phyloP scores from a whole-genome alignment of 2,329 filamentous ascomycete genomes.

The Reticulascus tulasneorum region DNA sequence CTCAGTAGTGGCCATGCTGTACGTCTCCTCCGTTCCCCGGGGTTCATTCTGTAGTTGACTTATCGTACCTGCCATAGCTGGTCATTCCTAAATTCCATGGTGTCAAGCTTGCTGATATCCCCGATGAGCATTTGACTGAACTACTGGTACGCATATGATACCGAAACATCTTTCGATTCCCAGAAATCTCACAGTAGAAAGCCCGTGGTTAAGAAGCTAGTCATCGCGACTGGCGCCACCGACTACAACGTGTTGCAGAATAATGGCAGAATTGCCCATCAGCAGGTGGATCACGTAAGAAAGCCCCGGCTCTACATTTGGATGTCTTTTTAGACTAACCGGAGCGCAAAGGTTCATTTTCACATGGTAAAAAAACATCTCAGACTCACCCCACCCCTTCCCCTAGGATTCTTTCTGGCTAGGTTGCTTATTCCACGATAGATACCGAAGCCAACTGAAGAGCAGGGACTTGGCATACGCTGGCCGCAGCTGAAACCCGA shows the following conservation, averaged over 20 bases:
- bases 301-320: too few relatives aligned
- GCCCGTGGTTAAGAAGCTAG: slow-evolving; percentile 85
- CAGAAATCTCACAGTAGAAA: slow-evolving; percentile 22
- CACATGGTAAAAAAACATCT: slow-evolving; percentile 66
- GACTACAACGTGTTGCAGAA: slow-evolving; percentile 97
- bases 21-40: slow-evolving; percentile 28
- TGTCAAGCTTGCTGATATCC: slow-evolving; percentile 85
- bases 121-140: slow-evolving; percentile 80
- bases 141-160: slow-evolving; percentile 59
- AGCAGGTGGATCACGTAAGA: slow-evolving; percentile 85
- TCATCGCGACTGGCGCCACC: slow-evolving; percentile 65
- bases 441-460: slow-evolving; percentile 90
- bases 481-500: slow-evolving; percentile 77
- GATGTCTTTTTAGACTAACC: neutral
- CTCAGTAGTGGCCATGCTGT: slow-evolving; percentile 87
- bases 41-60: slow-evolving; percentile 4
- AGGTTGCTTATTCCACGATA: slow-evolving; percentile 27
- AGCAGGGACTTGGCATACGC: slow-evolving; percentile 71
- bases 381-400: too few relatives aligned
- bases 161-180: neutral
- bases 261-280: slow-evolving; percentile 88
- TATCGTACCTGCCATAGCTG: slow-evolving; percentile 54
- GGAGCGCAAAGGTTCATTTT: slow-evolving; percentile 70
- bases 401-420: neutral
- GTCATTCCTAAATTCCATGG: slow-evolving; percentile 96